A percentile compares a stretch with the other conserved stretches of the same genome.
Conservation (phyloP, 2,329 filamentous ascomycete genomes). For the Claviceps capensis region DNA sequence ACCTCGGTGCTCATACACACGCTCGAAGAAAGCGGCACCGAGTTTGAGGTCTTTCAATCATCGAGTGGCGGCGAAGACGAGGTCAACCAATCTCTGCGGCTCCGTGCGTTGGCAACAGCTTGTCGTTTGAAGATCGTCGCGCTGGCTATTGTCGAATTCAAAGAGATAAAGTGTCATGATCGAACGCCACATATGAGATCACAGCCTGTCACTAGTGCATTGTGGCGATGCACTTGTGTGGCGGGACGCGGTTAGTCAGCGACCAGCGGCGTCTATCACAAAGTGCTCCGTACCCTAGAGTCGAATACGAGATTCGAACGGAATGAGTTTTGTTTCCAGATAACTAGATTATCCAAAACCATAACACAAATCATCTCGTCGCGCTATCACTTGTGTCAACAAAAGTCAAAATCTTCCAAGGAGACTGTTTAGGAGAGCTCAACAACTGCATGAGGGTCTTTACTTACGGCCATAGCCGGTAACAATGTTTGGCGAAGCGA, state of each 20-base stretch:
- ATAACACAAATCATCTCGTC: too few species aligned
- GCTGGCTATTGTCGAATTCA: neutral
- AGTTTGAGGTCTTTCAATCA: neutral
- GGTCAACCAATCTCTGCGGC: neutral
- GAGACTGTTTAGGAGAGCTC: too few species aligned
- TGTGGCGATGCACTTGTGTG: neutral
- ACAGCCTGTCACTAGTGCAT: neutral
- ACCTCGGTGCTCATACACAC: neutral
- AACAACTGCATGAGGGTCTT: too few species aligned
- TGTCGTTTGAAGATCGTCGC: neutral
- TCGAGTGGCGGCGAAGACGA: neutral
- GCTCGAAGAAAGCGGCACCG: neutral
- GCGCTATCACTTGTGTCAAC: too few species aligned
- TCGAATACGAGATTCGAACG: too few species aligned
- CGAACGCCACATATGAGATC: conserved; percentile 1
- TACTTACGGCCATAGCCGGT: too few species aligned
- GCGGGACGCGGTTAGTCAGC: neutral
- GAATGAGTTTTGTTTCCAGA: too few species aligned
- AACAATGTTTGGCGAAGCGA: too few species aligned
- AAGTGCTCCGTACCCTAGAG: neutral
- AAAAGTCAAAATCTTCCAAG: too few species aligned
- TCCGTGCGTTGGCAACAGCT: neutral
- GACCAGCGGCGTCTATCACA: too few species aligned
- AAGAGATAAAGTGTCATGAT: conserved; percentile 1
- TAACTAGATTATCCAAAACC: too few species aligned